Conservation (phyloP, 257 asterid genomes). For the Vinca minor region DNA sequence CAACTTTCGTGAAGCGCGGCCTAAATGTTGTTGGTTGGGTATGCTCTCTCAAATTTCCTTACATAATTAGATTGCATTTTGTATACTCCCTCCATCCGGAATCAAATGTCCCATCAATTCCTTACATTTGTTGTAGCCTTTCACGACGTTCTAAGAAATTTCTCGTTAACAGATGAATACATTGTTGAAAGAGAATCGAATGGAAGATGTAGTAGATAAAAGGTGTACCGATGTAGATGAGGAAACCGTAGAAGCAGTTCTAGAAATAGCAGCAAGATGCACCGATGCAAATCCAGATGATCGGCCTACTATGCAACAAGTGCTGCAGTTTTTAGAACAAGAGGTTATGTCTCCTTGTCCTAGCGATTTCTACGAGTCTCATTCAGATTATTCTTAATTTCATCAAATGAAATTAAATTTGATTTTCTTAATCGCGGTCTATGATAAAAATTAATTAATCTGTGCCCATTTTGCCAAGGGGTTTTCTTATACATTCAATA, state of each 20-base stretch:
- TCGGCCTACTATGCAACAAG: slow-evolving; percentile 86
- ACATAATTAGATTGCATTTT: too few relatives aligned
- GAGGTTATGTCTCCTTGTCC: slow-evolving; percentile 89
- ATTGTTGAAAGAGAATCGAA: slow-evolving; percentile 49
- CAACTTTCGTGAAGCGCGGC: slow-evolving; percentile 67
- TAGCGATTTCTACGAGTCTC: slow-evolving; percentile 74
- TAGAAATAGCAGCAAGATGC: slow-evolving; percentile 83
- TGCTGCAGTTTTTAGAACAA: slow-evolving; percentile 81
- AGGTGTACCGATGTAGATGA: slow-evolving; percentile 62
- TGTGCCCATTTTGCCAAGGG: not conserved
- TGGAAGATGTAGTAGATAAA: slow-evolving; percentile 59
- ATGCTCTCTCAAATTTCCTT: slow-evolving; percentile 13
- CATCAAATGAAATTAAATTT: not conserved
- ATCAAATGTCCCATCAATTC: too few relatives aligned
- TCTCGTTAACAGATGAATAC: slow-evolving; percentile 54
- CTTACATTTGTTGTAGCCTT: too few relatives aligned
- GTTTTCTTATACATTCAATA: not conserved
- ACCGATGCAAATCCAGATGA: slow-evolving; percentile 77
- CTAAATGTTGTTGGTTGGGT: slow-evolving; percentile 96
- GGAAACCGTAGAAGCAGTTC: slow-evolving; percentile 74
- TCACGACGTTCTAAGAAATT: not conserved
- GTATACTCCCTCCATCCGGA: too few relatives aligned
- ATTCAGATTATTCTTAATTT: slow-evolving; percentile 61
- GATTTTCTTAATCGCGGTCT: not conserved
- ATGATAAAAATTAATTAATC: not conserved